Evolutionary conservation across 768 basidiomycete genomes (phyloP), one percentile per base, ranked within the genome.

Genomic region (Tricholoma terreum): DNA sequence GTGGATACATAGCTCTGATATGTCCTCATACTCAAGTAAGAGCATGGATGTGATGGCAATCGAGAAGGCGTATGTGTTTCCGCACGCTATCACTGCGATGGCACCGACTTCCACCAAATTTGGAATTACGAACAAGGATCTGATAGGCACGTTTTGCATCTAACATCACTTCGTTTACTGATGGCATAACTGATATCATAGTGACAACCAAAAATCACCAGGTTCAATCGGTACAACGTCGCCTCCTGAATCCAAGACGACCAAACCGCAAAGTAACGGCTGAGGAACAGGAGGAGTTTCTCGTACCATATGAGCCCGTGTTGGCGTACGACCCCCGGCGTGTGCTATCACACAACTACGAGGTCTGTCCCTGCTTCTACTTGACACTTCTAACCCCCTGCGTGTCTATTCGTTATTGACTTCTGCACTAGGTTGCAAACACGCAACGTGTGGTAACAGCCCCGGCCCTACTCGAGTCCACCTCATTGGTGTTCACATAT

Each of bases 381-480:
- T 15, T 48, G n/a, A n/a, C n/a, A n/a, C n/a, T n/a, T n/a, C n/a
- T n/a, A n/a, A 10, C 56, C 50, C 8, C 17, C 14, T 46, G 33
- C 38, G 52, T 19, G n/a, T 22, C 14, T 21, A 8, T 45, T 6
- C 34, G 42, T 22, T n/a, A 49, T 34, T 49, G 31, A 6, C 17
- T n/a, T 19, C 55, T 58, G 50, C n/a, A 43, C 21, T 64, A 92
- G 90, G 83, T 94, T 31, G 80, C 84, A 12, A 84, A 85, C 51
- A 78, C 85, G n/a, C 78, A 80, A 38, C 75, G 77, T 15, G 86
- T 98, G 49, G 63, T 89, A 14, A 87, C 94, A 1, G 81, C 92
- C 0, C 91, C 95, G 0, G 86, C 94, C 0, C 79, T 92, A 2
- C 82, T 97, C 22, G 96, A 98, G 71, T 95, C 93, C 4, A 98